phyloP scores from a whole-genome alignment of 2,329 filamentous ascomycete species.

The Didymella glomerata region DNA sequence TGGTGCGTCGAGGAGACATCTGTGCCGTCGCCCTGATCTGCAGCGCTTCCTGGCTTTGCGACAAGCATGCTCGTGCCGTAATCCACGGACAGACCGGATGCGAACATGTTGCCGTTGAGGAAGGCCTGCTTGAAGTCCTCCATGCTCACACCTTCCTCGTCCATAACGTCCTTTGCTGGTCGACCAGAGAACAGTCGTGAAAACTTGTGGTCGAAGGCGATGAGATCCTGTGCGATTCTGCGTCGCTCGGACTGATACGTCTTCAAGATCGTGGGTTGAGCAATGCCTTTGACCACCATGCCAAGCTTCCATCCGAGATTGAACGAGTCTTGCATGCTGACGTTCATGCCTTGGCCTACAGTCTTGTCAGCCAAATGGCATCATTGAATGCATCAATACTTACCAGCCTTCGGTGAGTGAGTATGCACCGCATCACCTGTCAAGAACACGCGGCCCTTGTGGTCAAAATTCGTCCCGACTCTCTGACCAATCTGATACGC shows the following conservation, averaged over 20 bases:
- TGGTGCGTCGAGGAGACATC: slow-evolving; percentile 43
- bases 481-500: slow-evolving; percentile 74
- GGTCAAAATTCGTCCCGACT: slow-evolving; percentile 66
- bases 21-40: slow-evolving; percentile 59
- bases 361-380: not conserved
- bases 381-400: slow-evolving; percentile 41
- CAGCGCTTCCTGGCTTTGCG: slow-evolving; percentile 58
- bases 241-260: slow-evolving; percentile 65
- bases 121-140: slow-evolving; percentile 70
- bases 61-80: slow-evolving; percentile 66
- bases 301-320: slow-evolving; percentile 67
- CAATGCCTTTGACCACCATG: slow-evolving; percentile 56
- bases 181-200: slow-evolving; percentile 57
- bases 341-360: slow-evolving; percentile 66
- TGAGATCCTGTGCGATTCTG: slow-evolving; percentile 70
- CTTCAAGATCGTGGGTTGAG: slow-evolving; percentile 55
- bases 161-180: slow-evolving; percentile 66
- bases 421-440: slow-evolving; percentile 72
- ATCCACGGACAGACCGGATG: slow-evolving; percentile 65
- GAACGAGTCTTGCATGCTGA: slow-evolving; percentile 72
- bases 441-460: slow-evolving; percentile 69
- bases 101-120: slow-evolving; percentile 66
- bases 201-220: slow-evolving; percentile 63
- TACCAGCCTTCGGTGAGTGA: slow-evolving; percentile 69
- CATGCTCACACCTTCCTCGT: slow-evolving; percentile 69